Evolutionary conservation across 805 yeast genomes (phyloP).

Genomic region (Metschnikowia vanudenii): DNA sequence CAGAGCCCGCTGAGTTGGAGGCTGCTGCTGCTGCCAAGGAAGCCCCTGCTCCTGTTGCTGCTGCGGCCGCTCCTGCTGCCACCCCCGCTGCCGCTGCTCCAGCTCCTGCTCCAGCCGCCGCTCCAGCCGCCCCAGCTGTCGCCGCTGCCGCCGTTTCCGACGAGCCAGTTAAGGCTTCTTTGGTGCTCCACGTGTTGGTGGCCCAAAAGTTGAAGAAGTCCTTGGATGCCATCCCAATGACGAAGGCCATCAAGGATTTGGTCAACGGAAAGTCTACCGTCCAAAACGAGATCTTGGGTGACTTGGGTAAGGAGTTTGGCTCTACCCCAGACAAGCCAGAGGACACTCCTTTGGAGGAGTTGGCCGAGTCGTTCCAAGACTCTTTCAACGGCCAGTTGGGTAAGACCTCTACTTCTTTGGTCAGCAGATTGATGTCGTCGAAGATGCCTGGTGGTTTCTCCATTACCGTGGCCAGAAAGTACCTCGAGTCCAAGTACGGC

Average conservation of each 20-base stretch:
- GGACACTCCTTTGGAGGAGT: constrained; percentile 93
- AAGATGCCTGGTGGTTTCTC: constrained; percentile 99
- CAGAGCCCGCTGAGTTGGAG: constrained; percentile 61
- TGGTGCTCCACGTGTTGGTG: constrained; percentile 82
- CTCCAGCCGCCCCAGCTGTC: constrained; percentile 68
- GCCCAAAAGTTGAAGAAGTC: constrained; percentile 95
- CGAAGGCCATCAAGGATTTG: constrained; percentile 93
- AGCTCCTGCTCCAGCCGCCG: constrained; percentile 62
- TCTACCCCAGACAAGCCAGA: constrained; percentile 98
- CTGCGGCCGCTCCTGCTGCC: constrained; percentile 51
- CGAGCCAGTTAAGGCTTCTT: constrained; percentile 81
- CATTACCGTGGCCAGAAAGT: constrained; percentile 86
- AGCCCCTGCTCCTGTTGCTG: constrained; percentile 23
- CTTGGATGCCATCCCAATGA: constrained; percentile 77
- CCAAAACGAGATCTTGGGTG: constrained; percentile 98
- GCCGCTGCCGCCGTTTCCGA: constrained; percentile 83
- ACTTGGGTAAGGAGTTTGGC: constrained; percentile 97
- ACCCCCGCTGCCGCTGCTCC: constrained; percentile 55
- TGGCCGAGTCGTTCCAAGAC: constrained; percentile 94
- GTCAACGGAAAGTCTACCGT: constrained; percentile 99
- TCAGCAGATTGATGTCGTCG: constrained; percentile 89
- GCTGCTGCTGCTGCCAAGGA: constrained; percentile 27
- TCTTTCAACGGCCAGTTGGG: constrained; percentile 87
- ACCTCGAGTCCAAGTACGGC: constrained; percentile 90
- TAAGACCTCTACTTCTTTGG: constrained; percentile 84